phyloP scores from a whole-genome alignment of 177 flowering plant genomes.

The Vitis hybrid region DNA sequence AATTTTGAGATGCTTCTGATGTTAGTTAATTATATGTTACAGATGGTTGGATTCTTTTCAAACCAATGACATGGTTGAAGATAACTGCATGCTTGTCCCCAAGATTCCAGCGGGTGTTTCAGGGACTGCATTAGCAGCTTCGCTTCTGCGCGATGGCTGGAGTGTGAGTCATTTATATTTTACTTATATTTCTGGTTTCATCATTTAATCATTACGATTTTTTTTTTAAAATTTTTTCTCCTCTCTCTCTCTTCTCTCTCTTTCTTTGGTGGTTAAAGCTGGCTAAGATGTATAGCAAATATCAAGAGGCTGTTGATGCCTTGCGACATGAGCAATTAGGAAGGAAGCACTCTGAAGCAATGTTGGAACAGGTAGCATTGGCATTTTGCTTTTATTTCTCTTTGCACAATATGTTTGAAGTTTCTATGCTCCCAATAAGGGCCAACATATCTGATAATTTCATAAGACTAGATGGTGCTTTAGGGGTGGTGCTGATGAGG shows the following conservation, averaged over 20 bases:
- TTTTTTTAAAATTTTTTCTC: not conserved
- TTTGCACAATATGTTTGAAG: not conserved
- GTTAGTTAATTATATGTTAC: not conserved
- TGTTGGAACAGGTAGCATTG: conserved; percentile 64
- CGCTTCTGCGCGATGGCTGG: conserved; percentile 98
- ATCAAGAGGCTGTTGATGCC: conserved; percentile 97
- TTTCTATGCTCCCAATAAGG: too few relatives aligned
- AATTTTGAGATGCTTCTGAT: not conserved
- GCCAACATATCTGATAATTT: too few relatives aligned
- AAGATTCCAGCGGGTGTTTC: conserved; percentile 77
- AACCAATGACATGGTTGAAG: conserved; percentile 26
- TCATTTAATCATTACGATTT: not conserved
- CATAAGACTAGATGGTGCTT: too few relatives aligned
- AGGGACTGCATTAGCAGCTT: conserved; percentile 96
- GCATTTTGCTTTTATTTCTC: not conserved
- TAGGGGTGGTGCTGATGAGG: too few relatives aligned
- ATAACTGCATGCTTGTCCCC: conserved; percentile 53
- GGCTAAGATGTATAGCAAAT: conserved; percentile 87
- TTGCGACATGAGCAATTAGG: conserved; percentile 85
- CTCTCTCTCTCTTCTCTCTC: not conserved
- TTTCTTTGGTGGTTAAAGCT: conserved; percentile 33
- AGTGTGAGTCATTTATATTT: conserved; percentile 59
- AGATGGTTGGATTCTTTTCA: conserved; percentile 30
- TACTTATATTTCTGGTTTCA: conserved; percentile 3
- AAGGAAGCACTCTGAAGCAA: conserved; percentile 73